These are phyloP conservation scores for Protostelium mycophagum DNA, from an alignment of 78 protist species.

Conservation along the genomic window DNA sequence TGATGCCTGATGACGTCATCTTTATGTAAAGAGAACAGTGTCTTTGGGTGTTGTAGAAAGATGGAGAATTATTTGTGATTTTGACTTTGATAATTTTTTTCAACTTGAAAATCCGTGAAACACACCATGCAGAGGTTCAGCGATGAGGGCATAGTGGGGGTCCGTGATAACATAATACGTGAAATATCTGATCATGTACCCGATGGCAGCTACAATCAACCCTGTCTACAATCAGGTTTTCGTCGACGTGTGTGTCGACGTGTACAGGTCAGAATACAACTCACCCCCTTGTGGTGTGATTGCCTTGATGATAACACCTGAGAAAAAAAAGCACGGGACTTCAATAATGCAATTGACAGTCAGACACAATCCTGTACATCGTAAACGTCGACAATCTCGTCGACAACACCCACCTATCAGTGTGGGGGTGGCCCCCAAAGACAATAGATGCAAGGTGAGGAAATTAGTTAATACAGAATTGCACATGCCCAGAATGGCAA, in stretches of 20 bases:
- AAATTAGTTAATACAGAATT: too few relatives aligned
- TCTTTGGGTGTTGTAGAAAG: too few relatives aligned
- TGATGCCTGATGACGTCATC: too few relatives aligned
- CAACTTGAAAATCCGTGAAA: too few relatives aligned
- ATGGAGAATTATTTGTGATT: too few relatives aligned
- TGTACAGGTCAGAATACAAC: too few relatives aligned
- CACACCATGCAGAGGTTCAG: background rate
- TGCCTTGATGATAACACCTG: background rate
- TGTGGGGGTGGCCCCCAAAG: background rate
- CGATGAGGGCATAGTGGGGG: background rate
- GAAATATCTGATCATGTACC: background rate
- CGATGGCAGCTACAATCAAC: background rate
- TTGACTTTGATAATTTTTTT: too few relatives aligned
- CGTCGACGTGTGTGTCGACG: too few relatives aligned
- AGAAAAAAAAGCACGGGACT: background rate
- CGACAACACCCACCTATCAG: background rate
- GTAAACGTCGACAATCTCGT: background rate
- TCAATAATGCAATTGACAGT: background rate
- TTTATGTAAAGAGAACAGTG: too few relatives aligned
- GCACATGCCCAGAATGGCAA: background rate
- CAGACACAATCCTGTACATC: background rate
- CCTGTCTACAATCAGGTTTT: background rate
- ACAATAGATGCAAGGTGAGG: background rate
- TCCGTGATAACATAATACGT: background rate
- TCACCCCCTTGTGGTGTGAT: background rate